Evolutionary conservation across 176 grass and related monocot genomes (phyloP), one percentile per base, ranked within the genome.

Genomic region (Carex myosuroides): DNA sequence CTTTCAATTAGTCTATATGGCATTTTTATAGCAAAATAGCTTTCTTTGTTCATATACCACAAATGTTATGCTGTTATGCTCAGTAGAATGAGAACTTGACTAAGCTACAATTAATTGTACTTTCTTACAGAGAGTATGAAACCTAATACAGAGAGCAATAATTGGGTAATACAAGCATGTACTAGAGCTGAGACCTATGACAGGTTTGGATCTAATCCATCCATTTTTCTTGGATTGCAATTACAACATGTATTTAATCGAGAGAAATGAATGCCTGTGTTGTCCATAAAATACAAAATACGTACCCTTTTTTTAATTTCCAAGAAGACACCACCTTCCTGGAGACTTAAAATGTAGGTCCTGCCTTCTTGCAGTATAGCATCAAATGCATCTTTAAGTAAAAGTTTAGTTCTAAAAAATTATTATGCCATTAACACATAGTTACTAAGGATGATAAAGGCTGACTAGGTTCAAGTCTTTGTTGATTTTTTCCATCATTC

Each of bases 121-220:
- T 42, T 42, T 54, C 57, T 94, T 89, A 60, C 85, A 98, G 95
- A 91, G 82, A 92, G 85, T 76, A 98, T 98, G 95, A 98, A 92
- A 85, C 95, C 95, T 57, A 84, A 98, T 90, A 94, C 95, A 4
- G 91, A 94, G 55, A 91, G 88, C 37, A 93, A 94, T 89, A 98
- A 98, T 81, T 98, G 90, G 90, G 91, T 94, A 37, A 98, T 98
- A 85, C 92, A 98, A 76, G 92, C 95, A 87, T 98, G 91, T 87
- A 94, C 95, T 80, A 94, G 95, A 84, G 92, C 92, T 39, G 85
- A 87, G 0, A 91, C 92, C 18, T 91, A 98, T 89, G 95, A 98
- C 85, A 94, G 95, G 95, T 98, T 91, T 61, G 22, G 53, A 22
- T 75, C 46, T 75, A 54, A 30, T 74, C 12, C 4, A 75, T 75